phyloP scores from a whole-genome alignment of 306 rosid genomes.

The Clitoria ternatea region DNA sequence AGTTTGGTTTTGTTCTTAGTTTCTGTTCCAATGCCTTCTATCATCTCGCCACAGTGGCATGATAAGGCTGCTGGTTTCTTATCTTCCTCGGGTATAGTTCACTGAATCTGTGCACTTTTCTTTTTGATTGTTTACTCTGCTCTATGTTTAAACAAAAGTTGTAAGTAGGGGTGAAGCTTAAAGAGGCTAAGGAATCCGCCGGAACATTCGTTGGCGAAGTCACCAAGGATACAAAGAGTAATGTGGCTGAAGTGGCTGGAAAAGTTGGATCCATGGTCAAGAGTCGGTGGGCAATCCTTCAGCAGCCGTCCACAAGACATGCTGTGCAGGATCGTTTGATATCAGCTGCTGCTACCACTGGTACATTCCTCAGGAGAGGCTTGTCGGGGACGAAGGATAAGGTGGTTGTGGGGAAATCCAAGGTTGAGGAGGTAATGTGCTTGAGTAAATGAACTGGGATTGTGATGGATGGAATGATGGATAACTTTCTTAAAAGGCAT shows the following conservation, averaged over 20 bases:
- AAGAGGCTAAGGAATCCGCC: slow-evolving; percentile 85
- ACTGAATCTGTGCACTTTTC: not conserved
- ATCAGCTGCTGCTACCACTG: slow-evolving; percentile 85
- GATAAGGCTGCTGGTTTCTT: slow-evolving; percentile 87
- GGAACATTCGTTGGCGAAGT: slow-evolving; percentile 89
- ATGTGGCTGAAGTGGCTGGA: slow-evolving; percentile 71
- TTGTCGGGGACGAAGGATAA: slow-evolving; percentile 83
- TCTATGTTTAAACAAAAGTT: no score
- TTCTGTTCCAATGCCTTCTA: slow-evolving; percentile 70
- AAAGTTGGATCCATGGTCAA: slow-evolving; percentile 73
- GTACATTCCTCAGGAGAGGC: slow-evolving; percentile 72
- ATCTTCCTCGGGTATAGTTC: slow-evolving; percentile 72
- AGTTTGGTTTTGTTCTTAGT: slow-evolving; percentile 29
- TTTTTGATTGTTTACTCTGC: not conserved
- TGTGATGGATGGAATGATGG: not conserved
- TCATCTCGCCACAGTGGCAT: slow-evolving; percentile 72
- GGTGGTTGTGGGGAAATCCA: slow-evolving; percentile 72
- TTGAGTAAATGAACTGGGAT: slow-evolving; percentile 3
- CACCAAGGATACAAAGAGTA: slow-evolving; percentile 85
- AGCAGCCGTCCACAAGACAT: slow-evolving; percentile 86
- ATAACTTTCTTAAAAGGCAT: not conserved
- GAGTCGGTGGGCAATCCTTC: slow-evolving; percentile 82
- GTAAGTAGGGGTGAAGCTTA: slow-evolving; percentile 84
- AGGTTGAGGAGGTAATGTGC: slow-evolving; percentile 86
- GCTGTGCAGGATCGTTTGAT: slow-evolving; percentile 89